Evolutionary conservation across 2,329 filamentous ascomycete species (phyloP).

Genomic region (Aspergillus transmontanensis): DNA sequence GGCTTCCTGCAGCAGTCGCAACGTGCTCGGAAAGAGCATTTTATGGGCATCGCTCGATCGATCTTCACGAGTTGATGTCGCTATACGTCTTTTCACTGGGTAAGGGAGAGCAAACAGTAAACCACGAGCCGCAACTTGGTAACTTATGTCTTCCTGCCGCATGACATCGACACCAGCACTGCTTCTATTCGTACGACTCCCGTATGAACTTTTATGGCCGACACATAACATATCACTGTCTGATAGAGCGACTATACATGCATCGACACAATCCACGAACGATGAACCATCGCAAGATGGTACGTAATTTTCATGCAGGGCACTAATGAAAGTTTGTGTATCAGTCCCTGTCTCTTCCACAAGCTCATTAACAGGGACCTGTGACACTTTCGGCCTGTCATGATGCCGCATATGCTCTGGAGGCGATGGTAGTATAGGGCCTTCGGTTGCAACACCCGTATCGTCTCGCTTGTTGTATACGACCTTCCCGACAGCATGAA

Average conservation of each 20-base stretch:
- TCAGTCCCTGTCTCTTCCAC: slow-evolving; percentile 94
- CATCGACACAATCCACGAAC: slow-evolving; percentile 76
- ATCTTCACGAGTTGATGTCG: slow-evolving; percentile 36
- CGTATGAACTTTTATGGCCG: slow-evolving; percentile 52
- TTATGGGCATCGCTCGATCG: slow-evolving; percentile 66
- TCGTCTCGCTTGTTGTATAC: slow-evolving; percentile 91
- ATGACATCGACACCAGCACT: slow-evolving; percentile 61
- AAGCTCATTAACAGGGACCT: slow-evolving; percentile 72
- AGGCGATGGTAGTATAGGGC: slow-evolving; percentile 55
- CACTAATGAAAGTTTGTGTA: slow-evolving; percentile 83
- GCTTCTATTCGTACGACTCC: slow-evolving; percentile 58
- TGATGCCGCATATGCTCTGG: slow-evolving; percentile 62
- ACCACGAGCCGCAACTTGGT: slow-evolving; percentile 86
- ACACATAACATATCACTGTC: slow-evolving; percentile 83
- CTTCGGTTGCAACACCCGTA: slow-evolving; percentile 33
- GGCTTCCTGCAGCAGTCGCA: slow-evolving; percentile 79
- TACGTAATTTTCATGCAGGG: slow-evolving; percentile 90
- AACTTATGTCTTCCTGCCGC: slow-evolving; percentile 91
- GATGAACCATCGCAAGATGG: slow-evolving; percentile 71
- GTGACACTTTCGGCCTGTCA: slow-evolving; percentile 63
- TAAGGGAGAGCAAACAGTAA: slow-evolving; percentile 81
- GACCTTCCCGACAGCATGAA: slow-evolving; percentile 93
- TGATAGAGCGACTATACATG: slow-evolving; percentile 84
- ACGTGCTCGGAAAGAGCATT: slow-evolving; percentile 88
- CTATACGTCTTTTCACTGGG: slow-evolving; percentile 70